These are phyloP conservation scores for Eleusine coracana DNA, from an alignment of 176 grass and related monocot genomes.

Conservation along the genomic window DNA sequence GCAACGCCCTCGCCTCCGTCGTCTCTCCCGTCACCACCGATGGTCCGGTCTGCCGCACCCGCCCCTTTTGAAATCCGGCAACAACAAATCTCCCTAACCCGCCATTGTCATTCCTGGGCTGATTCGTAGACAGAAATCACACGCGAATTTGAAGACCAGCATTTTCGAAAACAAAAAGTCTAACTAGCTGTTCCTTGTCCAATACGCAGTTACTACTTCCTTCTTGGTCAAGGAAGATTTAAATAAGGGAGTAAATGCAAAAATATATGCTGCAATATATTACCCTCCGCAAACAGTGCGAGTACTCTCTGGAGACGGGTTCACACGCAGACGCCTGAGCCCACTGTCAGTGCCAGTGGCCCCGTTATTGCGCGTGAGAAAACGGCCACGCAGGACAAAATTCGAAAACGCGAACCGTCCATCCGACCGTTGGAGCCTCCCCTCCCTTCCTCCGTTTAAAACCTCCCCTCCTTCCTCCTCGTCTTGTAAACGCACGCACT, in stretches of 20 bases:
- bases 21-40: too few species aligned
- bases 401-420: constrained; percentile 10
- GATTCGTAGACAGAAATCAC: too few species aligned
- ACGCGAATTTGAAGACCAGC: too few species aligned
- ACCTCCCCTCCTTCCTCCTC: not conserved
- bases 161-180: too few species aligned
- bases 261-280: not conserved
- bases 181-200: not conserved
- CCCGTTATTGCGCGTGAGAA: not conserved
- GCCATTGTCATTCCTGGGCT: too few species aligned
- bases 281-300: not conserved
- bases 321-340: too few species aligned
- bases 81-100: too few species aligned
- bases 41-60: too few species aligned
- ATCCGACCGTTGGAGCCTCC: constrained; percentile 48
- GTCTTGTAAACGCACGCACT: not conserved
- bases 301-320: too few species aligned
- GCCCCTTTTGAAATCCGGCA: too few species aligned
- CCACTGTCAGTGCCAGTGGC: too few species aligned
- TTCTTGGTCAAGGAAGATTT: not conserved
- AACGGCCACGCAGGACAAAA: not conserved
- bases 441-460: not conserved
- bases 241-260: not conserved
- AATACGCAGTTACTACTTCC: not conserved
- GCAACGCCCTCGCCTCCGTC: too few species aligned